A percentile compares a stretch with the other conserved stretches of the same genome.
Conservation (phyloP, 2,329 filamentous ascomycete species). For the Pseudofabraea citricarpa region DNA sequence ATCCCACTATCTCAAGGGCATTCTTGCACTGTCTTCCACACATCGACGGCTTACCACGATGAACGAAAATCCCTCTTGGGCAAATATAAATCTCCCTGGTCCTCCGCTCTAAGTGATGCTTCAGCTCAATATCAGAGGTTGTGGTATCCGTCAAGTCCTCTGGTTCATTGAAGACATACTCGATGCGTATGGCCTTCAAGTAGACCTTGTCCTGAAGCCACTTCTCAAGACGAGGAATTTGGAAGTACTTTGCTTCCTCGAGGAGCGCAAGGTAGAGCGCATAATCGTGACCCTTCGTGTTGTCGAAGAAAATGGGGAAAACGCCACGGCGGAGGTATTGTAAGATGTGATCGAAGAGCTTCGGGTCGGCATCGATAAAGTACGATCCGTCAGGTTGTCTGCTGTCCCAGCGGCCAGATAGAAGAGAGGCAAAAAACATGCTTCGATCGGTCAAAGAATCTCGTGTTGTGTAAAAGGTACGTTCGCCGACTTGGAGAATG, state of each 20-base stretch:
- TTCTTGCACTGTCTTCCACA: slow-evolving; percentile 14
- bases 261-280: slow-evolving; percentile 28
- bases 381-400: too few relatives aligned
- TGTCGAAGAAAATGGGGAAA: slow-evolving; percentile 31
- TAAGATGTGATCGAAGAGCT: slow-evolving; percentile 31
- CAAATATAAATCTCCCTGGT: slow-evolving; percentile 38
- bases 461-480: too few relatives aligned
- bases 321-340: slow-evolving; percentile 28
- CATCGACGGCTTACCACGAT: slow-evolving; percentile 13
- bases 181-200: slow-evolving; percentile 2
- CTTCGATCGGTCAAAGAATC: too few relatives aligned
- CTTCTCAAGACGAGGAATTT: slow-evolving; percentile 21
- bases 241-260: slow-evolving; percentile 30
- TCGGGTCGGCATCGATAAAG: slow-evolving; percentile 32
- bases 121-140: slow-evolving; percentile 4
- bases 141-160: not conserved
- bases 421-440: too few relatives aligned
- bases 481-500: too few relatives aligned
- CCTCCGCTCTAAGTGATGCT: slow-evolving; percentile 6
- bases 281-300: slow-evolving; percentile 27
- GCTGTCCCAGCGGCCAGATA: too few relatives aligned
- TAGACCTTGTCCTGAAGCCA: slow-evolving; percentile 24
- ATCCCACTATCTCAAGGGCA: too few relatives aligned
- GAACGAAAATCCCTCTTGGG: slow-evolving; percentile 18
- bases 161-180: not conserved